Evolutionary conservation across 768 basidiomycete species (phyloP), one percentile per base, ranked within the genome.

Genomic region (Naematelia aurantialba): DNA sequence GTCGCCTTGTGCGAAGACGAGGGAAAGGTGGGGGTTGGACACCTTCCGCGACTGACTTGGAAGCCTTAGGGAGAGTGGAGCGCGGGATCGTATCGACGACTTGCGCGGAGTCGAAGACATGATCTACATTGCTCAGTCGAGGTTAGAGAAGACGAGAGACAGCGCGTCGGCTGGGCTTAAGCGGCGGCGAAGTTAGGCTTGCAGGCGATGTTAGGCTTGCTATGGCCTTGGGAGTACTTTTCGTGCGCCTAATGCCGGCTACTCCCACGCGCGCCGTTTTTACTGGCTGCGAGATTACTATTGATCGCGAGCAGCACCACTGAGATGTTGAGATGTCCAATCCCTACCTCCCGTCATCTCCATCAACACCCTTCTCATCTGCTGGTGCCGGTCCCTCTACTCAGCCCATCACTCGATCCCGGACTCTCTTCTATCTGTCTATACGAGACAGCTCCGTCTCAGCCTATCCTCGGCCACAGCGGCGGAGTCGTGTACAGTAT

Each of bases 371-470:
- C 4, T 30, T 19, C 27, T 52, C 52, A 25, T 14, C 52, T 29
- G 11, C 52, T 27, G 19, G 25, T 10, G 21, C 25, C 5, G 30
- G 21, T 31, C 26, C 26, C 29, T 24, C 34, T 13, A 30, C 30
- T 11, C 46, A 58, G 22, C 69, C 68, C 0, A 61, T 73, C 3
- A 91, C 88, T 31, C 87, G 94, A 67, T 91, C 89, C 1, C 79
- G 94, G 48, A 97, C 94, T 2, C 84, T 90, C 55, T 84, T 97
- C 69, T 98, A 97, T 78, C 87, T 93, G 60, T 94, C 92, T 4
- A 91, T 89, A 78, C 84, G 94, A 60, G 89, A 93, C 79, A 89
- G 90, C 13, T 69, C 73, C 24, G 56, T 66, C 17, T 66, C 68
- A 8, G 47, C 51, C 0, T 71, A 66, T 50, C 60, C 69, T 52